Base-by-base conservation (phyloP, 768 basidiomycete genomes). In the Punctularia strigosozonata region DNA sequence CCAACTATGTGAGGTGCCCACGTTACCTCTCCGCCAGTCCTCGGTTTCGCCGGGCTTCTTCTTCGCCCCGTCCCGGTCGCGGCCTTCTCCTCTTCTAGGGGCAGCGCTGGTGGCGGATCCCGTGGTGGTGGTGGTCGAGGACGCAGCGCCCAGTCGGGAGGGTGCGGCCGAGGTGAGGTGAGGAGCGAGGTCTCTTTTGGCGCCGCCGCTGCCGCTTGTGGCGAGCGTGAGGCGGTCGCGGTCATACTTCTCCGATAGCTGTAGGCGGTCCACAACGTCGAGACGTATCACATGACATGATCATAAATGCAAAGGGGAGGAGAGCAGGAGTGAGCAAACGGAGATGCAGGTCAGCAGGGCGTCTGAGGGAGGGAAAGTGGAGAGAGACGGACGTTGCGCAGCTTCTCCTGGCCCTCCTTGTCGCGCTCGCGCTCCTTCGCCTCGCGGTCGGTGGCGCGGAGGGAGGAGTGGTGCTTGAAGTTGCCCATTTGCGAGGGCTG, bases 401-500 rank as follows among this genome's bases (percentile, higher is more conserved):
- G 65, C 25, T 78, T 65, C 57, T 86, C 82, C 51, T 82, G 80
- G 13, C 82, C 81, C 47, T 86, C 83, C 51, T 77, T 80, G 47
- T 84, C 80, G 46, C 77, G 58, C 17, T 63, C 61, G 33, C 52
- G 54, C 24, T 63, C 62, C 32, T 49, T 45, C 13, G 58, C 59
- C 14, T 59, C 59, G 26, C 78, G 71, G 55, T 84, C 82, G 31
- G 62, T 66, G 13, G 73, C 64, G 38, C 84, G 81, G 48, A 80
- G 60, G 8, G 86, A 85, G n/a, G n/a, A n/a, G 48, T 90, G 87
- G 51, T 89, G 87, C 53, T 86, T 84, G 58, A 90, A 90, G 53
- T 87, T 88, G 35, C 87, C 87, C 87, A 90, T 90, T 61, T 89
- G 86, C 25, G 87, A 85, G 20, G 85, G 83, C 50, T 90, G 86